Percentiles rank a stretch among this genome's conserved stretches.
Evolutionary conservation across 2,329 filamentous ascomycete genomes (phyloP).

Genomic region (Phyllosticta citribraziliensis): DNA sequence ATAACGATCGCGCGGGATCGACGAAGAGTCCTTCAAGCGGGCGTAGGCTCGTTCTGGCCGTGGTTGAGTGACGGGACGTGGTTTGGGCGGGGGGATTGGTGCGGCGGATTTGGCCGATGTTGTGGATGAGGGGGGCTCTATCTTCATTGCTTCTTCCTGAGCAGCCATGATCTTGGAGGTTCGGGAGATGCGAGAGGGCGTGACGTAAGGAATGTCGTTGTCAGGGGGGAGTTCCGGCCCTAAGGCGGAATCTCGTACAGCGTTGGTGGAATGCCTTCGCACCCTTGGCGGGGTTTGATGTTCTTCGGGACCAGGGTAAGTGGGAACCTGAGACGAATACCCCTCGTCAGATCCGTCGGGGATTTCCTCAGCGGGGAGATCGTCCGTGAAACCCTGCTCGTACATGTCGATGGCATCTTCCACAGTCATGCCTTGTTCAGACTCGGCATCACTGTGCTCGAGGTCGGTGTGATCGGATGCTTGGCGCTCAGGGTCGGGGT

Average conservation of each 20-base stretch:
- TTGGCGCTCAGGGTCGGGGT: conserved; percentile 13
- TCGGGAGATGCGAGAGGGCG: conserved; percentile 4
- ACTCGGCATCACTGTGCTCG: conserved; percentile 15
- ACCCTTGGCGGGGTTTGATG: conserved; percentile 7
- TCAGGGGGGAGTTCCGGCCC: conserved; percentile 6
- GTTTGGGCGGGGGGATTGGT: neutral
- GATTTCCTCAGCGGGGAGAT: conserved; percentile 25
- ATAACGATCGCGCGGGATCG: conserved; percentile 61
- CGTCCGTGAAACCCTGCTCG: conserved; percentile 45
- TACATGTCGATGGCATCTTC: conserved; percentile 54
- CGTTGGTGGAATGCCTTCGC: conserved; percentile 7
- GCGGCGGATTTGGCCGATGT: neutral
- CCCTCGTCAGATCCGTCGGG: conserved; percentile 16
- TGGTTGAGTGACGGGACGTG: neutral
- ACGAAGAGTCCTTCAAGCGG: neutral
- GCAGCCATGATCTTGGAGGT: conserved; percentile 7
- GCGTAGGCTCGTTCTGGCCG: neutral
- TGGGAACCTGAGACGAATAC: conserved; percentile 13
- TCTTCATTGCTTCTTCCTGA: conserved; percentile 2
- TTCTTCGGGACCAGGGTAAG: conserved; percentile 11
- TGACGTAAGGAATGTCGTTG: conserved; percentile 8
- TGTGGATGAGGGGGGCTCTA: conserved; percentile 1
- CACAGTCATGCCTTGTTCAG: conserved; percentile 44
- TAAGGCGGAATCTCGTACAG: conserved; percentile 6
- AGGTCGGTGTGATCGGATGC: conserved; percentile 16